Evolutionary conservation across 192 early-diverging fungal genomes (phyloP), one percentile per base, ranked within the genome.

Genomic region (Allomyces macrogynus): DNA sequence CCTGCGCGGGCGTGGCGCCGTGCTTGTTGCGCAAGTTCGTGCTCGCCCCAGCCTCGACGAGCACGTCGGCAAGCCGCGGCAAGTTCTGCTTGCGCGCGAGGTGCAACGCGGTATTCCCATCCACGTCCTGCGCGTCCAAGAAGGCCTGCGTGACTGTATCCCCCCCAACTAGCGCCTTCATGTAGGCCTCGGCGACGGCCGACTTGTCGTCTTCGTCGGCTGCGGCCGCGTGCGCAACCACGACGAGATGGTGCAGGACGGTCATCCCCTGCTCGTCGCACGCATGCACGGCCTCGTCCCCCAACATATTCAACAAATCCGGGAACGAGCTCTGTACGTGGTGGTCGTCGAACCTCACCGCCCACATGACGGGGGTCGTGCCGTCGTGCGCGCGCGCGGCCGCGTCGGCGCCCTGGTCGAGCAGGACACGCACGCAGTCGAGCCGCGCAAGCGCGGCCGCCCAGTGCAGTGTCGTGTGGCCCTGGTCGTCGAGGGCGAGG

Each of bases 381-480:
- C 20, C 49, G 20, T 57, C 49, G 49, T 57, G 16, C 16, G 49
- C 32, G 7, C 32, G 32, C 32, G 32, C 32, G 32, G 32, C 32
- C 32, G 32, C 32, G 32, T 40, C 32, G 32, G 32, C 32, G 3
- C 32, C 32, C 32, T 40, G 32, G 7, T 40, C 32, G 7, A 40
- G 32, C 3, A 40, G 7, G 7, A 40, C 32, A 8, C 32, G 32
- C 16, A 57, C 20, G 49, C 49, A 57, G 49, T 80, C 75, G 44
- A 90, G 78, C 49, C 86, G 72, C 0, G 84, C 93, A 23, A 97
- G 74, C 7, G 94, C 89, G 1, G 92, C 87, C 11, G 96, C 92
- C 94, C 94, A 99, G 67, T 99, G 96, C 12, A 97, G 74, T 1
- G 91, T 81, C 0, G 92, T 90, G 73, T 99, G 91, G 14, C 94